These are phyloP conservation scores for Hypericum androsaemum DNA, from an alignment of 345 rosid genomes.

Conservation along the genomic window DNA sequence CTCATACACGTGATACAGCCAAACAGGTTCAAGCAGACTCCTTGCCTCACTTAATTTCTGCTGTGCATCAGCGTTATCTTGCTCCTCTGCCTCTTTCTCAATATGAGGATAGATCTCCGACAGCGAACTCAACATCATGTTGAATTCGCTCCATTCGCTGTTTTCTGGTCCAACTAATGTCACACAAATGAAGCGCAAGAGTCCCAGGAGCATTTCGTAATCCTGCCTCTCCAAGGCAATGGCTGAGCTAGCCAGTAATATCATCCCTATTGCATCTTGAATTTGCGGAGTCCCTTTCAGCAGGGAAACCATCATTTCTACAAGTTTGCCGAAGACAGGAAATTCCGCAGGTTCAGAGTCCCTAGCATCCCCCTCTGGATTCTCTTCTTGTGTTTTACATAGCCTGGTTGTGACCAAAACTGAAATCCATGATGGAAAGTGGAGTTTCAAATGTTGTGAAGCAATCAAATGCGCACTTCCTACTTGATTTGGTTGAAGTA, in stretches of 20 bases:
- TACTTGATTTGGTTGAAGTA: slow-evolving; percentile 25
- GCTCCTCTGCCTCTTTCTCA: slow-evolving; percentile 50
- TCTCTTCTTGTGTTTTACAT: slow-evolving; percentile 22
- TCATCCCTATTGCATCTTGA: slow-evolving; percentile 56
- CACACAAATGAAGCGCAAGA: slow-evolving; percentile 43
- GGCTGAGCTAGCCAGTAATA: slow-evolving; percentile 37
- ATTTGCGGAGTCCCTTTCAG: slow-evolving; percentile 35
- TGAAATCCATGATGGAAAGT: slow-evolving; percentile 54
- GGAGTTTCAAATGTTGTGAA: slow-evolving; percentile 33
- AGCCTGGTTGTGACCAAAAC: slow-evolving; percentile 47
- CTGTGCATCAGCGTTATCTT: slow-evolving; percentile 26
- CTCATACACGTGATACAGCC: slow-evolving; percentile 78
- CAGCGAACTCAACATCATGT: slow-evolving; percentile 53
- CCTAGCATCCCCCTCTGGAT: slow-evolving; percentile 27
- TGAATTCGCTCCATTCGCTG: slow-evolving; percentile 56
- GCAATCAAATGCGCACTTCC: slow-evolving; percentile 25
- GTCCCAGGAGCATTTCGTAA: slow-evolving; percentile 44
- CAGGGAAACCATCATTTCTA: slow-evolving; percentile 29
- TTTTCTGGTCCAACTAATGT: slow-evolving; percentile 50
- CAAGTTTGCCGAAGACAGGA: slow-evolving; percentile 34
- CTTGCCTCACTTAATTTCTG: slow-evolving; percentile 33
- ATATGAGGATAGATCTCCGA: slow-evolving; percentile 54
- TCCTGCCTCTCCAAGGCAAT: slow-evolving; percentile 55
- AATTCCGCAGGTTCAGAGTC: slow-evolving; percentile 25
- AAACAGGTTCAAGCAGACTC: slow-evolving; percentile 67